Conservation (phyloP, 306 rosid genomes). For the Acmispon strigosus region DNA sequence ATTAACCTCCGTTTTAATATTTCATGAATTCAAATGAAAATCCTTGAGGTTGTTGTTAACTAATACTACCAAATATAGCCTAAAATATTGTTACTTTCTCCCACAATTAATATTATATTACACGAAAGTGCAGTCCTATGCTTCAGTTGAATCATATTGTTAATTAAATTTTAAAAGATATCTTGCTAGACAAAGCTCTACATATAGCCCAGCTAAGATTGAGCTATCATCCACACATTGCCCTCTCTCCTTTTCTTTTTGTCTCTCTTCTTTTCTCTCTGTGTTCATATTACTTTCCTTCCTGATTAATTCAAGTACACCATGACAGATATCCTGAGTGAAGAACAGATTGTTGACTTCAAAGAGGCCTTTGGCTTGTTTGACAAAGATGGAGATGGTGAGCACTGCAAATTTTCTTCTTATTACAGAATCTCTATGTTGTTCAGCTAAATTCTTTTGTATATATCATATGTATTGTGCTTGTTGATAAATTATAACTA, state of each 20-base stretch:
- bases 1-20: too few relatives aligned
- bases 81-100: too few relatives aligned
- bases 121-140: slow-evolving; percentile 35
- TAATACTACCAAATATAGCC: too few relatives aligned
- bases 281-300: slow-evolving; percentile 4
- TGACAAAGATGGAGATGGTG: slow-evolving; percentile 98
- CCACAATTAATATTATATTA: neutral
- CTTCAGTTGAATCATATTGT: slow-evolving; percentile 37
- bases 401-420: slow-evolving; percentile 6
- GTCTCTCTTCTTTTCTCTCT: slow-evolving; percentile 8
- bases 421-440: neutral
- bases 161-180: neutral
- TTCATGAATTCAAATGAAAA: too few relatives aligned
- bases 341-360: slow-evolving; percentile 88
- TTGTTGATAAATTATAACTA: too few relatives aligned
- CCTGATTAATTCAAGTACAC: neutral
- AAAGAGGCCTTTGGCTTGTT: slow-evolving; percentile 86
- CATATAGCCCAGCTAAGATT: slow-evolving; percentile 81
- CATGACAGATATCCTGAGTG: slow-evolving; percentile 69
- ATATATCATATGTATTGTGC: neutral
- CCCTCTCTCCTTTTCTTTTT: slow-evolving; percentile 14
- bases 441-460: too few relatives aligned
- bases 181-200: slow-evolving; percentile 36
- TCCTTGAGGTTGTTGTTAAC: too few relatives aligned
- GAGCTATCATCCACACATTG: slow-evolving; percentile 51